phyloP scores from a whole-genome alignment of 495 filamentous ascomycete genomes.

The Elasticomyces elasticus region DNA sequence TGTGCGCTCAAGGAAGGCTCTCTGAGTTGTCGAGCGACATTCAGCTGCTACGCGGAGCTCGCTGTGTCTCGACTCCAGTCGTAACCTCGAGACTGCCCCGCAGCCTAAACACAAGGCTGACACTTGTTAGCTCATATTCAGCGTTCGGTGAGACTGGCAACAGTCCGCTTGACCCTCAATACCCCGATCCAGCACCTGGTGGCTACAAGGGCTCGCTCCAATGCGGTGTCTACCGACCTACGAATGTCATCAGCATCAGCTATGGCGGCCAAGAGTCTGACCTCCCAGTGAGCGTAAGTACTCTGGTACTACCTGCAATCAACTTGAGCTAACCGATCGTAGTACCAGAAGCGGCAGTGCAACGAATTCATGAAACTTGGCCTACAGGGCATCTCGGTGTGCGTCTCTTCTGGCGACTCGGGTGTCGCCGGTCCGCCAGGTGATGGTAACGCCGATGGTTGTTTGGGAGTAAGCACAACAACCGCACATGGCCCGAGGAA shows the following conservation, averaged over 20 bases:
- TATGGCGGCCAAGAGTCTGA: conserved; percentile 46
- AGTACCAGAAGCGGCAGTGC: too few relatives aligned
- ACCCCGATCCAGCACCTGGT: conserved; percentile 35
- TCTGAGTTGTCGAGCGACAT: too few relatives aligned
- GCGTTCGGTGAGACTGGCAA: conserved; percentile 32
- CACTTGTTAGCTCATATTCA: conserved; percentile 34
- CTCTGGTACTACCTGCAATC: too few relatives aligned
- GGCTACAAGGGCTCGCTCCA: conserved; percentile 35
- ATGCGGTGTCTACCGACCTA: conserved; percentile 43
- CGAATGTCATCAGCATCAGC: conserved; percentile 52
- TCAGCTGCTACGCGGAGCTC: too few relatives aligned
- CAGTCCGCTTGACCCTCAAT: conserved; percentile 29
- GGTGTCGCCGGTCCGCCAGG: conserved; percentile 37
- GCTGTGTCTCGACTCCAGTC: too few relatives aligned
- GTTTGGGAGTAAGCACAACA: conserved; percentile 23
- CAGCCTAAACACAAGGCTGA: conserved; percentile 15
- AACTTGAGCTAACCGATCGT: too few relatives aligned
- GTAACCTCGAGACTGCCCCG: neutral
- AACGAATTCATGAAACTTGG: conserved; percentile 56
- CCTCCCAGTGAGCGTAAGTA: conserved; percentile 38
- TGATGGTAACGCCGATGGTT: conserved; percentile 7
- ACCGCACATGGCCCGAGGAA: too few relatives aligned
- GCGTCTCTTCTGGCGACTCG: conserved; percentile 51
- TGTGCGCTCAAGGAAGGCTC: too few relatives aligned
- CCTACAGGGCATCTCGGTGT: conserved; percentile 50